Percentiles rank a stretch among this genome's conserved stretches.
phyloP scores from a whole-genome alignment of 2,329 filamentous ascomycete genomes.

The Aspergillus fijiensis region DNA sequence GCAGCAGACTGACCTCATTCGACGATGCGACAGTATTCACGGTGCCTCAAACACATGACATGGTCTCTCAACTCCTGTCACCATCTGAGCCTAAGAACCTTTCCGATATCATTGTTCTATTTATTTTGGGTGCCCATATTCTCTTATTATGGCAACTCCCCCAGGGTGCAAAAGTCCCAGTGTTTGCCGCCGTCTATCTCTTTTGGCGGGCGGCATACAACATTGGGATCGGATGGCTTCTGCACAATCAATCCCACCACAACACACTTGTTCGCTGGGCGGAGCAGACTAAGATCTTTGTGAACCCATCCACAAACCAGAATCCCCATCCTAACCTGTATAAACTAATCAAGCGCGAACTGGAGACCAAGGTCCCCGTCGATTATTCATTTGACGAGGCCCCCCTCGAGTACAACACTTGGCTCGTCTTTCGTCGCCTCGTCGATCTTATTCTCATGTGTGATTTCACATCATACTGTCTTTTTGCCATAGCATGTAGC shows the following conservation, averaged over 20 bases:
- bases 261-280: slow-evolving; percentile 85
- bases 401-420: slow-evolving; percentile 97
- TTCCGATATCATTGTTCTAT: slow-evolving; percentile 77
- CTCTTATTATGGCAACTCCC: slow-evolving; percentile 73
- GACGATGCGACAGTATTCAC: slow-evolving; percentile 70
- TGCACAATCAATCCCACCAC: slow-evolving; percentile 87
- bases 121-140: slow-evolving; percentile 74
- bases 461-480: slow-evolving; percentile 94
- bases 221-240: slow-evolving; percentile 83
- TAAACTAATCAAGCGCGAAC: slow-evolving; percentile 77
- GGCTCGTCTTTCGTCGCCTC: slow-evolving; percentile 91
- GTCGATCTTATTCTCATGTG: slow-evolving; percentile 98
- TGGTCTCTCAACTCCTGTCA: slow-evolving; percentile 96
- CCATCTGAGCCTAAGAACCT: slow-evolving; percentile 94
- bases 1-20: neutral
- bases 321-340: slow-evolving; percentile 83
- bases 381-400: slow-evolving; percentile 94
- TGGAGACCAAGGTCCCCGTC: slow-evolving; percentile 89
- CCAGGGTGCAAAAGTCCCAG: slow-evolving; percentile 64
- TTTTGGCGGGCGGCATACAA: slow-evolving; percentile 96
- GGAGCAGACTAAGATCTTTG: slow-evolving; percentile 80
- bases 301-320: slow-evolving; percentile 73
- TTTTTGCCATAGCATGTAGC: slow-evolving; percentile 88
- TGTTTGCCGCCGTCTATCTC: slow-evolving; percentile 80
- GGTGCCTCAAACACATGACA: slow-evolving; percentile 94